phyloP scores from a whole-genome alignment of 495 filamentous ascomycete species.

The Tuber borchii region DNA sequence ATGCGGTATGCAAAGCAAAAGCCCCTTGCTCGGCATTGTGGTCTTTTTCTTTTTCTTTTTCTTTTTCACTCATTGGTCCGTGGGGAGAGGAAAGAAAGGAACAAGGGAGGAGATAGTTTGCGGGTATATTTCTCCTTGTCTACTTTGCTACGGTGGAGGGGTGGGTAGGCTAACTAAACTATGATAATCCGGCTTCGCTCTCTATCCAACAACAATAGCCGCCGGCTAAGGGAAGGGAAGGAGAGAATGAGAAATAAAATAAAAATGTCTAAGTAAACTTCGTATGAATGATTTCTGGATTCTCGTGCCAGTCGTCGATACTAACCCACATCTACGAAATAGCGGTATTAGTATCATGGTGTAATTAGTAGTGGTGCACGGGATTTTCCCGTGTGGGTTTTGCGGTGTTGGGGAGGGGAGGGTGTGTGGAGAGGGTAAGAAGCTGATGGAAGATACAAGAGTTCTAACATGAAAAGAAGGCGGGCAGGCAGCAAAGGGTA shows the following conservation, averaged over 20 bases:
- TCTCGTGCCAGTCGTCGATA: slow-evolving; percentile 98
- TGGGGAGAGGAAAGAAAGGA: background rate
- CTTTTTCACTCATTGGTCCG: background rate
- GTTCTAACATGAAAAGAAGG: background rate
- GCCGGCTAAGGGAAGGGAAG: background rate
- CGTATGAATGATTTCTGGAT: slow-evolving; percentile 95
- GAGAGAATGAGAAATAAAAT: background rate
- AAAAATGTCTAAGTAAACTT: slow-evolving; percentile 57
- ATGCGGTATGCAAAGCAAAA: background rate
- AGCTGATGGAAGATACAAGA: background rate
- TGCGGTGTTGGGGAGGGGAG: background rate
- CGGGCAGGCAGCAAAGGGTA: background rate
- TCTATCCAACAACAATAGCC: background rate
- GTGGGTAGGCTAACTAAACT: background rate
- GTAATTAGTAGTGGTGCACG: background rate
- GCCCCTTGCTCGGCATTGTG: background rate
- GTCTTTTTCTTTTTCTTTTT: background rate
- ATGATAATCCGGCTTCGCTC: background rate
- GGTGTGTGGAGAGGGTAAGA: background rate
- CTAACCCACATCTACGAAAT: slow-evolving; percentile 88
- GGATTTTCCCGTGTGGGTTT: background rate
- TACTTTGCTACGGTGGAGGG: background rate
- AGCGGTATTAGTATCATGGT: background rate
- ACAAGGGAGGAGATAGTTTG: background rate
- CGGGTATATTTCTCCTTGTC: background rate